Evolutionary conservation across 108 stramenopile species (phyloP).

Genomic region (Epithemia pelagica): DNA sequence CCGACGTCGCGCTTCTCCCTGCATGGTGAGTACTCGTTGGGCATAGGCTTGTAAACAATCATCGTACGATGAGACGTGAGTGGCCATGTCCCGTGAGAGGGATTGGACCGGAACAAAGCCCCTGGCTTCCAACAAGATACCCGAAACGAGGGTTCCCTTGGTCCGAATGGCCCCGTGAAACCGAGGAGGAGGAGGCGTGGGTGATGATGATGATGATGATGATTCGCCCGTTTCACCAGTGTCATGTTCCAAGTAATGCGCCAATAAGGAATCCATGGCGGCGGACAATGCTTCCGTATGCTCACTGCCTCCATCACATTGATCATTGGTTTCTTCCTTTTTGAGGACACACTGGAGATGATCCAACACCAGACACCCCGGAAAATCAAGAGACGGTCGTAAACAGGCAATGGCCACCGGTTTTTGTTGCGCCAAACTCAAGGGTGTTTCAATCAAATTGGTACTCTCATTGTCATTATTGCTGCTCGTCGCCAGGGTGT

Average conservation of each 20-base stretch:
- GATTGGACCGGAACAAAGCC: slow-evolving; percentile 62
- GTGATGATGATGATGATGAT: too few species aligned
- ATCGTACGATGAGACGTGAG: slow-evolving; percentile 63
- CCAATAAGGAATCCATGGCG: slow-evolving; percentile 64
- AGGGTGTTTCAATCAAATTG: not conserved
- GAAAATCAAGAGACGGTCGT: slow-evolving; percentile 26
- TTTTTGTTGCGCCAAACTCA: not conserved
- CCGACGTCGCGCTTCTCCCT: slow-evolving; percentile 56
- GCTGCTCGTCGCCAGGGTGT: not conserved
- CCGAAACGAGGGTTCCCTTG: slow-evolving; percentile 64
- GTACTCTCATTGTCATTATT: not conserved
- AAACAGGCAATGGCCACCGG: slow-evolving; percentile 76
- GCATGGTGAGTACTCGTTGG: slow-evolving; percentile 34
- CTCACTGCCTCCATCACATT: slow-evolving; percentile 79
- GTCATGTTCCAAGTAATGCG: slow-evolving; percentile 29
- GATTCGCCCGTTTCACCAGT: not conserved
- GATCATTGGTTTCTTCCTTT: slow-evolving; percentile 62
- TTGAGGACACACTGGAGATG: slow-evolving; percentile 63
- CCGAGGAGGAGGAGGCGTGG: too few species aligned
- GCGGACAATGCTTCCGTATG: slow-evolving; percentile 68
- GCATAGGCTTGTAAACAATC: slow-evolving; percentile 56
- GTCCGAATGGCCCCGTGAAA: slow-evolving; percentile 73
- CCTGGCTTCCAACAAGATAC: slow-evolving; percentile 52
- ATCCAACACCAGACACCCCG: slow-evolving; percentile 48
- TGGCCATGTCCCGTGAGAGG: slow-evolving; percentile 65